Base-by-base conservation (phyloP, 148 eudicot species). In the Camellia granthamiana region DNA sequence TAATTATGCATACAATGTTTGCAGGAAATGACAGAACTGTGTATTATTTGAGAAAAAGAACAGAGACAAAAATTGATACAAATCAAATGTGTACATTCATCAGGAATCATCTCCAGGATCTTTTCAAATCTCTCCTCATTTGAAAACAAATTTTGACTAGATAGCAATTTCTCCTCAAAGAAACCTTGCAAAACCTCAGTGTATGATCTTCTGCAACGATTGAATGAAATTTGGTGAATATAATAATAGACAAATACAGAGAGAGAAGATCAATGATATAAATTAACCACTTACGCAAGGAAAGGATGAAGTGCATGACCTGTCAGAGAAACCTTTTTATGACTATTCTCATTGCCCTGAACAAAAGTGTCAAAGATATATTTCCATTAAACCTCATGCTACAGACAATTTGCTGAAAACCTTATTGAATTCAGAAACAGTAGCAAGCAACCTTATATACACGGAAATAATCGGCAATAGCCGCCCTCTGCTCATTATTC, bases 81-180 rank as follows among this genome's bases (percentile, higher is more conserved):
- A 76, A 44, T 61, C 60, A 41, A 60, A 66, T 47, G 43, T 88
- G 52, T 89, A 94, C 98, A 86, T 87, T 91, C 91, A 87, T 96
- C 99, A 78, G 97, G 97, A 86, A 96, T 92, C 93, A 90, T 91
- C 74, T 91, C 95, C 65, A 96, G 78, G 56, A 96, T 84, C 89
- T 91, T 94, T 85, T 92, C 97, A 85, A 85, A 96, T 84, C 95
- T 86, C 60, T 91, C 92, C 83, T 90, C 95, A 47, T 85, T 69
- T 51, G 92, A 88, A 75, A 96, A 86, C 55, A 96, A 83, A 61
- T 89, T 85, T 85, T 94, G 98, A 71, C 89, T 85, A 38, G 65
- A 52, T 56, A 92, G 85, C 78, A 88, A 81, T 77, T 88, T 89
- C 77, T 84, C 86, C 84, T 93, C 95, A 52, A 93, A 96, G 75